Evolutionary conservation across 441 rosid species (phyloP).

Genomic region (Syzygium malaccense): DNA sequence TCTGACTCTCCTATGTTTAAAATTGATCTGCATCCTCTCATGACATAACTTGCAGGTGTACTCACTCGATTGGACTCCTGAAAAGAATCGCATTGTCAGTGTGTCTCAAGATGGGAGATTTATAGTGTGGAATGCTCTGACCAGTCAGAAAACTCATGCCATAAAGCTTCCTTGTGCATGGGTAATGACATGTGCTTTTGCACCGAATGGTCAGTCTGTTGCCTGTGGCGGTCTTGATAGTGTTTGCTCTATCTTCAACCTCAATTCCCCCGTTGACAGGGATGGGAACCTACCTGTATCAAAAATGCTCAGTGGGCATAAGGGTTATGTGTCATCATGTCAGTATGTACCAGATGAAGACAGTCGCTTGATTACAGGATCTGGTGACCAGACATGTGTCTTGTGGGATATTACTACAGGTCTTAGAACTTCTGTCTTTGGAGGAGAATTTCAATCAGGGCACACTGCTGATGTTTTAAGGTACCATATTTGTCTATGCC

Average conservation of each 20-base stretch:
- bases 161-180: constrained; percentile 95
- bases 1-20: background rate
- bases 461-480: constrained; percentile 92
- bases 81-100: constrained; percentile 83
- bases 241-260: constrained; percentile 84
- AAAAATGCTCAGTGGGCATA: constrained; percentile 84
- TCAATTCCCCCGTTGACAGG: constrained; percentile 74
- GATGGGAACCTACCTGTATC: constrained; percentile 77
- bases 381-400: constrained; percentile 89
- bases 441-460: constrained; percentile 97
- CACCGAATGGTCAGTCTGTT: constrained; percentile 86
- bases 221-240: constrained; percentile 98
- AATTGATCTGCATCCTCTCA: background rate
- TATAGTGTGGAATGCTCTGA: constrained; percentile 93
- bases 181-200: constrained; percentile 99
- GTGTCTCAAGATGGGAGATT: constrained; percentile 95
- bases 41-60: constrained; percentile 46
- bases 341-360: constrained; percentile 95
- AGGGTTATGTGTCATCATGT: constrained; percentile 82
- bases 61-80: constrained; percentile 90
- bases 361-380: constrained; percentile 74
- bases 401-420: constrained; percentile 96
- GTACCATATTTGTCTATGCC: constrained; percentile 23
- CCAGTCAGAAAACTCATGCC: constrained; percentile 96
- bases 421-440: constrained; percentile 87